phyloP scores from a whole-genome alignment of 2,329 filamentous ascomycete genomes.

The Cercospora citrullina region DNA sequence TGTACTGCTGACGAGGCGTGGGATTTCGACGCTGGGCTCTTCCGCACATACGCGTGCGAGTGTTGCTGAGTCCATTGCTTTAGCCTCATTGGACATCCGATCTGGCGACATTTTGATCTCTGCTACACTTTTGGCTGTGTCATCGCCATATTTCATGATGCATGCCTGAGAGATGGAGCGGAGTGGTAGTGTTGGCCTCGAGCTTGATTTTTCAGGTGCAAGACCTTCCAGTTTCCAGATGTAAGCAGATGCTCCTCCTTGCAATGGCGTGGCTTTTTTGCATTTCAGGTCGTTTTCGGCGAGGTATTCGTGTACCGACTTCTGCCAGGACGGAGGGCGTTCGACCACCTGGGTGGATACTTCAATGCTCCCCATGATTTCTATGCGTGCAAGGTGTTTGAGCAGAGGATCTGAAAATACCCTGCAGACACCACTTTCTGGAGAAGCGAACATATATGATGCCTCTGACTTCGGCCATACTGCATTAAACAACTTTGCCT shows the following conservation, averaged over 20 bases:
- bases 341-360: slow-evolving; percentile 9
- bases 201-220: not conserved
- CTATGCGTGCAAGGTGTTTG: not conserved
- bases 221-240: slow-evolving; percentile 17
- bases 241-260: slow-evolving; percentile 19
- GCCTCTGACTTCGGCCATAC: not conserved
- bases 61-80: slow-evolving; percentile 1
- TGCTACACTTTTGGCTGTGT: slow-evolving; percentile 7
- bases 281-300: slow-evolving; percentile 9
- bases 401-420: not conserved
- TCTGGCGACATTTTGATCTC: slow-evolving; percentile 1
- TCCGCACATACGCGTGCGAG: slow-evolving; percentile 1
- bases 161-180: not conserved
- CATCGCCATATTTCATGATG: slow-evolving; percentile 19
- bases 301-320: slow-evolving; percentile 14
- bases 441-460: not conserved
- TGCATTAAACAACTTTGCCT: not conserved
- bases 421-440: not conserved
- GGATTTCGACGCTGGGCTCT: slow-evolving; percentile 15
- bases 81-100: slow-evolving; percentile 13
- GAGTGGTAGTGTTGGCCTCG: not conserved
- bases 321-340: slow-evolving; percentile 12
- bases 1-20: slow-evolving; percentile 5
- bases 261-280: slow-evolving; percentile 10
- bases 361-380: slow-evolving; percentile 2